Evolutionary conservation across 2,329 filamentous ascomycete species (phyloP).

Genomic region (Penicillium hesseltinei): DNA sequence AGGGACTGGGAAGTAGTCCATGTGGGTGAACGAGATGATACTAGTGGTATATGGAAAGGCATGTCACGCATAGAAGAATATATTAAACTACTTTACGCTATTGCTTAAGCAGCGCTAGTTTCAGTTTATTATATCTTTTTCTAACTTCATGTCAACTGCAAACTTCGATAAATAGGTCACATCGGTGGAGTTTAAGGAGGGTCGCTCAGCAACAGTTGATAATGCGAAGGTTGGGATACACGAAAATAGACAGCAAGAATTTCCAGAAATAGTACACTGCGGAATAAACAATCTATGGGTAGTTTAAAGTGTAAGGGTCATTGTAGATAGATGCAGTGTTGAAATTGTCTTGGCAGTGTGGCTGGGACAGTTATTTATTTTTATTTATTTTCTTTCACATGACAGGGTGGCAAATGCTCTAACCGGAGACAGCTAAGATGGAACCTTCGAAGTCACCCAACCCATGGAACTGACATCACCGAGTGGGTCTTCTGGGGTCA

Average conservation of each 20-base stretch:
- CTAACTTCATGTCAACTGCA: background rate
- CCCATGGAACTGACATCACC: conserved; percentile 7
- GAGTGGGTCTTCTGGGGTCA: background rate
- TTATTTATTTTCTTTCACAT: background rate
- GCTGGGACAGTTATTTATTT: background rate
- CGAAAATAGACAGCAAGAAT: background rate
- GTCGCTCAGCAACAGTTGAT: background rate
- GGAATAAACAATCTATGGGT: too few relatives aligned
- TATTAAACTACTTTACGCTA: background rate
- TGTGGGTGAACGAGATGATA: too few relatives aligned
- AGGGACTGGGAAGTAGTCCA: background rate
- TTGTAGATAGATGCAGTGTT: too few relatives aligned
- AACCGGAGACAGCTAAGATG: background rate
- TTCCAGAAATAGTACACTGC: background rate
- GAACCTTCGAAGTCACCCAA: background rate
- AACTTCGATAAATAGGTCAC: background rate
- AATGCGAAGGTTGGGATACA: background rate
- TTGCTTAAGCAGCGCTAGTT: background rate
- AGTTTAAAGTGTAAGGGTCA: background rate
- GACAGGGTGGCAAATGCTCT: background rate
- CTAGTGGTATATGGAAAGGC: background rate
- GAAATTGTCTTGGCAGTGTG: conserved; percentile 2
- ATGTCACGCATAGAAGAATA: background rate
- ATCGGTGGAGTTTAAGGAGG: background rate
- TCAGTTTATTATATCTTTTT: background rate